These are phyloP conservation scores for Clavulina sp. DNA, from an alignment of 768 basidiomycete genomes.

Conservation along the genomic window DNA sequence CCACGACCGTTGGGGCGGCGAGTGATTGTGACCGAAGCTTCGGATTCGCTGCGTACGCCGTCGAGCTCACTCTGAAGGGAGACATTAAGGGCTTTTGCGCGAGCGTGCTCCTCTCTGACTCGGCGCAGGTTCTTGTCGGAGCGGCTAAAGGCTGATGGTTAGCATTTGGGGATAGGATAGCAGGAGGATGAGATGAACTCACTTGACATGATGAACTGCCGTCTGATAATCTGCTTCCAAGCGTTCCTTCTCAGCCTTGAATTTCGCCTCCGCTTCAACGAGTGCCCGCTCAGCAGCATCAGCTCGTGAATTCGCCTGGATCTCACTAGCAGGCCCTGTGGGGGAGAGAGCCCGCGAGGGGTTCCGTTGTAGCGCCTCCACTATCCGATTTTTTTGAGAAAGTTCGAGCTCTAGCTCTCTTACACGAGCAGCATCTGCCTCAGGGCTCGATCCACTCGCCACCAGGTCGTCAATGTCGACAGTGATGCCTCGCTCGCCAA, in stretches of 20 bases:
- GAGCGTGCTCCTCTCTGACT: slow-evolving; percentile 88
- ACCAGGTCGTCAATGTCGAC: slow-evolving; percentile 55
- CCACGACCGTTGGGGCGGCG: slow-evolving; percentile 52
- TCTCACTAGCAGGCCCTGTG: slow-evolving; percentile 31
- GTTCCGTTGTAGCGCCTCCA: slow-evolving; percentile 47
- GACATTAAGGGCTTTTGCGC: slow-evolving; percentile 69
- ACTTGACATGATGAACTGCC: slow-evolving; percentile 96
- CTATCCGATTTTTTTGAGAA: slow-evolving; percentile 58
- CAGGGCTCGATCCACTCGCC: slow-evolving; percentile 16
- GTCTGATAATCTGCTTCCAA: slow-evolving; percentile 93
- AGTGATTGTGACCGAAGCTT: slow-evolving; percentile 28
- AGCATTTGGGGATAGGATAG: slow-evolving; percentile 8
- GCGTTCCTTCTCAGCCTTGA: slow-evolving; percentile 66
- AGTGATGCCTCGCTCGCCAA: slow-evolving; percentile 74
- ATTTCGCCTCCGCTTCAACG: slow-evolving; percentile 58
- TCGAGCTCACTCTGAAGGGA: slow-evolving; percentile 77
- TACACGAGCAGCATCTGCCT: slow-evolving; percentile 26
- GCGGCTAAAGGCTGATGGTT: slow-evolving; percentile 34
- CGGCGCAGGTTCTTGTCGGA: slow-evolving; percentile 96
- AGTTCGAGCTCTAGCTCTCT: slow-evolving; percentile 65
- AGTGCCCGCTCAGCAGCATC: slow-evolving; percentile 60
- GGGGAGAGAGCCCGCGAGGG: slow-evolving; percentile 43
- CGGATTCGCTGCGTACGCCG: slow-evolving; percentile 40
- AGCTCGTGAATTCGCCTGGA: slow-evolving; percentile 28
- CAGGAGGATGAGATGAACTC: slow-evolving; percentile 17